These are phyloP conservation scores for Talaromyces piceae DNA, from an alignment of 2,329 filamentous ascomycete species.

Conservation along the genomic window DNA sequence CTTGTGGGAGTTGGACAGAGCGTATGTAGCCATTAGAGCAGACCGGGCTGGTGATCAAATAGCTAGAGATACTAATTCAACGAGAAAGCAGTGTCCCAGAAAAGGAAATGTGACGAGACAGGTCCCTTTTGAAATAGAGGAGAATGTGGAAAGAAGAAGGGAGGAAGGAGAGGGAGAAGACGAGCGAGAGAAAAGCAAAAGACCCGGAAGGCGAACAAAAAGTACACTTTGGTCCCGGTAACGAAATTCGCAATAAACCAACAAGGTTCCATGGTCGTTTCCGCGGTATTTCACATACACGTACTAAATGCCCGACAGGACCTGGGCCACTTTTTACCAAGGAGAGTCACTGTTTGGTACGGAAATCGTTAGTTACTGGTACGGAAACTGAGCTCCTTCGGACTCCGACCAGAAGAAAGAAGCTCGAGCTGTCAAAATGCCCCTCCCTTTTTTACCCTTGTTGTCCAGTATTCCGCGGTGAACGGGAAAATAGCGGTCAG, in stretches of 20 bases:
- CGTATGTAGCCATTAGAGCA: conserved; percentile 46
- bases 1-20: conserved; percentile 58
- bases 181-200: too few relatives aligned
- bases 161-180: too few relatives aligned
- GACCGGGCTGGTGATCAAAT: conserved; percentile 5
- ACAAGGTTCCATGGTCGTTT: too few relatives aligned
- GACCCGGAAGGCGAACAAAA: conserved; percentile 3
- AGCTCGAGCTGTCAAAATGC: background rate
- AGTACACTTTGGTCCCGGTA: background rate
- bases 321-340: background rate
- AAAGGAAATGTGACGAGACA: background rate
- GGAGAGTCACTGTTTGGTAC: background rate
- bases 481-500: background rate
- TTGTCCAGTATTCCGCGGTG: background rate
- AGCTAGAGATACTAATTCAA: background rate
- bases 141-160: background rate
- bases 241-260: background rate
- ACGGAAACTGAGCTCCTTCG: background rate
- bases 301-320: background rate
- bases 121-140: background rate
- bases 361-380: background rate
- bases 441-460: background rate
- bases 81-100: background rate
- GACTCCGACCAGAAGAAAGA: background rate
- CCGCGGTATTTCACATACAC: background rate